phyloP scores from a whole-genome alignment of 495 filamentous ascomycete genomes.

The Tetracladium marchalianum region DNA sequence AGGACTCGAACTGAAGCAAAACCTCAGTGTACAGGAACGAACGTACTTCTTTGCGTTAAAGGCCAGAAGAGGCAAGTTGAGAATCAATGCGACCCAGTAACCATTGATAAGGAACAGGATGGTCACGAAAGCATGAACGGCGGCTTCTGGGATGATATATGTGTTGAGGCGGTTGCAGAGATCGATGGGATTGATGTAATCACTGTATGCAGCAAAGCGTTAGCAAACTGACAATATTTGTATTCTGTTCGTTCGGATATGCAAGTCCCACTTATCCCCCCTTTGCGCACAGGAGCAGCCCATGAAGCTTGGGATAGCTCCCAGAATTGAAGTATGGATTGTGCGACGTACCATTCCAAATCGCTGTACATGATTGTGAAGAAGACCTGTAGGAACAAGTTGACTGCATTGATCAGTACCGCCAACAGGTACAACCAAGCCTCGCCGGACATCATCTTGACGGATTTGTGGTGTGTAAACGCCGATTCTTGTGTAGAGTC shows the following conservation, averaged over 20 bases:
- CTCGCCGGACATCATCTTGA: slow-evolving; percentile 87
- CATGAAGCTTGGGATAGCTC: no score
- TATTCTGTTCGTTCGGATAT: background rate
- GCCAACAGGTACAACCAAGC: slow-evolving; percentile 98
- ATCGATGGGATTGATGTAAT: slow-evolving; percentile 99
- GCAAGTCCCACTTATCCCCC: background rate
- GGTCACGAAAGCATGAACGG: slow-evolving; percentile 91
- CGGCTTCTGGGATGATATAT: slow-evolving; percentile 98
- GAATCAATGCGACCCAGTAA: slow-evolving; percentile 88
- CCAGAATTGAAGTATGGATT: background rate
- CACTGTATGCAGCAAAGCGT: slow-evolving; percentile 42
- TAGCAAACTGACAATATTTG: slow-evolving; percentile 5
- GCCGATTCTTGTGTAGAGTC: no score
- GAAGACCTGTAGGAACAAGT: slow-evolving; percentile 99
- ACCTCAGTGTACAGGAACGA: background rate
- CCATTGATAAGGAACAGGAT: slow-evolving; percentile 95
- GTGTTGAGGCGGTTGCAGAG: slow-evolving; percentile 99
- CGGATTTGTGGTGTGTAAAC: no score
- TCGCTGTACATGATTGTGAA: slow-evolving; percentile 99
- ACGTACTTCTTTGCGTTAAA: slow-evolving; percentile 97
- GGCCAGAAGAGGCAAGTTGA: slow-evolving; percentile 85
- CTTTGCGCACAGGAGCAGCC: background rate
- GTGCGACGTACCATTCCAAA: slow-evolving; percentile 77
- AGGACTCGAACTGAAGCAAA: background rate
- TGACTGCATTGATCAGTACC: slow-evolving; percentile 99